Evolutionary conservation across 2,329 filamentous ascomycete species (phyloP), one percentile per base, ranked within the genome.

Genomic region (Calonectria pseudoreteaudii): DNA sequence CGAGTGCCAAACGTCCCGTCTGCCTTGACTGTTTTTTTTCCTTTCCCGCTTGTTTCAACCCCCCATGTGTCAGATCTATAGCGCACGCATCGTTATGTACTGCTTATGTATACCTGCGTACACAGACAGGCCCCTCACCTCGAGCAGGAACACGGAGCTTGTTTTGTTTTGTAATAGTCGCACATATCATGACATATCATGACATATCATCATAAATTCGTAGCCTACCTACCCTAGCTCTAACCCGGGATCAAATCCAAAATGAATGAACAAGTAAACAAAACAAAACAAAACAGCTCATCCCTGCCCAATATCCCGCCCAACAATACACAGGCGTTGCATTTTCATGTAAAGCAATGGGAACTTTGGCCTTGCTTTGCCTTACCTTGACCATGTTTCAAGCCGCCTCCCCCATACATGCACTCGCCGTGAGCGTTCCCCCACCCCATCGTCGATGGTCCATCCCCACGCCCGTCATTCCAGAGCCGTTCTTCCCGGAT

Each of bases 401-500:
- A 70, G 50, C 52, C 74, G 52, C 66, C 66, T 74, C 66, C 67
- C 72, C 53, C 30, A 44, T 41, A 44, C 18, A n/a, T 44, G 41
- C 18, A 30, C n/a, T 31, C 38, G 30, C 41, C 49, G 31, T 18
- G 44, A 31, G 23, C 18, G 58, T 66, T 53, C 56, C 66, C 30
- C 71, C 58, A 53, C 72, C 77, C 78, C 77, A 80, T 79, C 52
- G 73, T 58, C 30, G 44, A 60, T 23, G 58, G 52, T 73, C 68
- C 75, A 77, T 80, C 74, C 76, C 66, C 76, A 76, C 72, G 44
- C 49, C 47, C 52, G 52, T 67, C 73, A 68, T 74, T 62, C 64
- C 71, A 60, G 34, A 72, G 78, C 78, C 77, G 76, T 77, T 66
- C 66, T 80, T 80, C 75, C 78, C 79, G 77, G 76, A 69, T 65